Evolutionary conservation across 768 basidiomycete species (phyloP), one percentile per base, ranked within the genome.

Genomic region (Naematelia aurantialba): DNA sequence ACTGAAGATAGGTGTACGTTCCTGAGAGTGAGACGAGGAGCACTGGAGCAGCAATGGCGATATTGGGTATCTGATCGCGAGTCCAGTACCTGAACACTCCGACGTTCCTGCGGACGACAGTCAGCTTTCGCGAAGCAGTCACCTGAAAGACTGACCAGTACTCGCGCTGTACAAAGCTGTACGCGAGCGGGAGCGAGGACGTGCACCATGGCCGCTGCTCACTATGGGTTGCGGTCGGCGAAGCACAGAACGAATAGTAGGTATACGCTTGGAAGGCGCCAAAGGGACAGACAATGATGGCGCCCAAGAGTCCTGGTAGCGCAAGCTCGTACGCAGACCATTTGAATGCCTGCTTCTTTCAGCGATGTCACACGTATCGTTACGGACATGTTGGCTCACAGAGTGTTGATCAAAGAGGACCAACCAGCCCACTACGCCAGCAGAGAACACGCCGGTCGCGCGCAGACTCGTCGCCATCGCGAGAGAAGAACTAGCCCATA

Each of bases 81-180:
- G 86, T 86, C 90, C 90, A 99, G 76, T 98, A 98, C 2, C 81
- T 83, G 61, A 99, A 76, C 63, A 93, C 84, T 14, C 93, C 91
- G 59, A 82, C 79, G 72, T 88, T 81, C 96, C 79, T 81, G 59
- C 19, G 21, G 19, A 14, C 12, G n/a, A 5, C n/a, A n/a, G n/a
- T 29, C 42, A 58, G 51, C 17, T 27, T 31, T 27, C 0, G 14
- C 27, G 24, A 52, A 5, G 8, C 34, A 30, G 2, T 2, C 17
- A 48, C 22, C 10, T 12, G 26, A 10, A 24, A n/a, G n/a, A 63
- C 77, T 45, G 39, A 79, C 80, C 94, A 99, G 75, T 98, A 97
- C 54, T 82, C 80, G 3, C 78, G 78, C 73, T 99, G 94, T 1
- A 88, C 88, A 70, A 89, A 83, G 10, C 83, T 79, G 75, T 98